Evolutionary conservation across 495 filamentous ascomycete species (phyloP), one percentile per base, ranked within the genome.

Genomic region (Xylaria venustula): DNA sequence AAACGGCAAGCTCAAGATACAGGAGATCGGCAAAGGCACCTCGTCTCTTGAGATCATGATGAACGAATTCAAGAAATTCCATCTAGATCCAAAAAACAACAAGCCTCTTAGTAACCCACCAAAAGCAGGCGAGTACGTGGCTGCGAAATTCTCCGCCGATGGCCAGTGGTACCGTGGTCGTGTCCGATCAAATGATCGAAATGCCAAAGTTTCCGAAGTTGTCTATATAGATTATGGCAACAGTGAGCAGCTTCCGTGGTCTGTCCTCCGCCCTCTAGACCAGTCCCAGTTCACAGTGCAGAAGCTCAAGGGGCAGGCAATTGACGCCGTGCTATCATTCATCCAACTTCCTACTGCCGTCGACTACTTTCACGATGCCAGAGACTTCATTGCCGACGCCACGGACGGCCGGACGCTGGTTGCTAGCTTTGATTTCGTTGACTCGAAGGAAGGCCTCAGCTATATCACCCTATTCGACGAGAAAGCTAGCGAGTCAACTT

Each of bases 161-260:
- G 81, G 85, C 61, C 84, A 92, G 65, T 98, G 94, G 92, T 99
- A 99, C 80, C 90, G 95, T 48, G 95, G 90, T 42, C 87, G 87
- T 61, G 83, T 99, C 46, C 87, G 92, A 34, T 88, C 93, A 64
- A 96, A 96, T 75, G 94, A 99, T 73, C 92, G 94, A 61, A 83
- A 90, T 36, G 87, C 87, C 63, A 88, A 95, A 79, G 85, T 88
- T 62, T 89, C 92, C 11, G 93, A 98, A 74, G 87, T 99, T 5
- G 73, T 93, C 14, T 99, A 97, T 77, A 85, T 98, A 63, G 95
- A 99, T 76, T 99, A 93, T 73, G 95, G 95, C 61, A 98, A 99
- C 81, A 87, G 85, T 20, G 95, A 98, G 77, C 84, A 85, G 67
- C 77, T 93, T 36, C 87, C 92, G 2, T 98, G 92, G 91, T 85